phyloP scores from a whole-genome alignment of 805 yeast genomes.

The Barnettozyma californica region DNA sequence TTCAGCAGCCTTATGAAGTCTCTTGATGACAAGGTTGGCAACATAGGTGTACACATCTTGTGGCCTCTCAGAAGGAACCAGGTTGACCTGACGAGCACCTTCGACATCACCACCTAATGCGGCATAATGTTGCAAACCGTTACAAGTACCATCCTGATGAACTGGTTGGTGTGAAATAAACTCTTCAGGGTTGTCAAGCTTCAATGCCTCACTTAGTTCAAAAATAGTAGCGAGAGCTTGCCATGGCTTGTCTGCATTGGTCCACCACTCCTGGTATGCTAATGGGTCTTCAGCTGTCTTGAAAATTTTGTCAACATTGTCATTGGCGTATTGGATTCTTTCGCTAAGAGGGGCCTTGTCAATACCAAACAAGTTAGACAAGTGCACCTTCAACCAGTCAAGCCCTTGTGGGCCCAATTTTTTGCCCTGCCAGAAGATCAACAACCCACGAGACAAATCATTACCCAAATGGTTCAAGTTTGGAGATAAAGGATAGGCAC shows the following conservation, averaged over 20 bases:
- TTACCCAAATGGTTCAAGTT: constrained; percentile 78
- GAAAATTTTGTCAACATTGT: constrained; percentile 47
- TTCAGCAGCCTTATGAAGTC: constrained; percentile 49
- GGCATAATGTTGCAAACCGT: constrained; percentile 82
- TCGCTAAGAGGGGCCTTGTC: constrained; percentile 68
- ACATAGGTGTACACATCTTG: constrained; percentile 74
- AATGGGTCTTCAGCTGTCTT: constrained; percentile 63
- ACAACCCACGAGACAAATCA: constrained; percentile 68
- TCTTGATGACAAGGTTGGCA: constrained; percentile 53
- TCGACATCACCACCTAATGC: constrained; percentile 82
- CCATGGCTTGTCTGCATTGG: constrained; percentile 76
- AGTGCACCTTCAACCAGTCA: constrained; percentile 70
- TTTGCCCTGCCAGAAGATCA: constrained; percentile 74
- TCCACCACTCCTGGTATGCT: constrained; percentile 59
- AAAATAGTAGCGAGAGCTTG: constrained; percentile 68
- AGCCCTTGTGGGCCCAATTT: constrained; percentile 60
- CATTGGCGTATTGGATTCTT: constrained; percentile 54
- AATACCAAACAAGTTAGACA: constrained; percentile 68
- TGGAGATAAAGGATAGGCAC: constrained; percentile 79
- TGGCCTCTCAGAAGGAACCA: constrained; percentile 66
- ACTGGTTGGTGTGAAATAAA: constrained; percentile 69
- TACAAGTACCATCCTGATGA: constrained; percentile 85
- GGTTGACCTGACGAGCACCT: constrained; percentile 77
- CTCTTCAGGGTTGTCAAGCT: constrained; percentile 58
- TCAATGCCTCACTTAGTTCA: constrained; percentile 58